Base-by-base conservation (phyloP, 345 rosid genomes). In the Arabis alpina region DNA sequence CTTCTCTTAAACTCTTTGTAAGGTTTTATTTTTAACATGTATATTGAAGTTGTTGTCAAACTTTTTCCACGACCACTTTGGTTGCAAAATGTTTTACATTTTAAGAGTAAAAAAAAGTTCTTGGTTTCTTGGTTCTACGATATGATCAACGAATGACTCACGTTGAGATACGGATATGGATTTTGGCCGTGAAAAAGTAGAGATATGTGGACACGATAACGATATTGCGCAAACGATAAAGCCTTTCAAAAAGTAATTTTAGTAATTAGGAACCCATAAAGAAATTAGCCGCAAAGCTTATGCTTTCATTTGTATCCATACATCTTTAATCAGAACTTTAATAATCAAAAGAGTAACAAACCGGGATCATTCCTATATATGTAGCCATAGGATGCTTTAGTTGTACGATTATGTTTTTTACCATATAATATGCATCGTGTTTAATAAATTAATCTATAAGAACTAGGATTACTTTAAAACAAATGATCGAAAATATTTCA, bases 121-220 rank as follows among this genome's bases (percentile, higher is more conserved):
- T 32, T 61, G 15, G 3, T 16, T 61, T 52, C 3, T 32, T 43
- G 63, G 42, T 30, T 42, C 51, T 43, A 4, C 9, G 27, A 51
- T 37, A 36, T 62, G 69, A 71, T 23, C 45, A 45, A n/a, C 52
- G 37, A 43, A 24, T 61, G 37, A 43, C 61, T 42, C 69, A 54
- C 69, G 39, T 44, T 8, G 41, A 39, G 59, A 56, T 40, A 49
- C 60, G 59, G 45, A 56, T 56, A 65, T 72, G 77, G 66, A 34
- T 39, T 70, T 73, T 64, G 77, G 77, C 71, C 77, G 77, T 64
- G 77, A 27, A 48, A 72, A 72, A 16, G 64, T 14, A 7, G 4
- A 23, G 48, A 62, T 62, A 61, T 45, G 70, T 63, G 76, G 76
- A 62, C 76, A 71, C 16, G 14, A 64, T 72, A 2, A 56, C 56